Evolutionary conservation across 768 basidiomycete species (phyloP), one percentile per base, ranked within the genome.

Genomic region (Boletus rubroflammeus): DNA sequence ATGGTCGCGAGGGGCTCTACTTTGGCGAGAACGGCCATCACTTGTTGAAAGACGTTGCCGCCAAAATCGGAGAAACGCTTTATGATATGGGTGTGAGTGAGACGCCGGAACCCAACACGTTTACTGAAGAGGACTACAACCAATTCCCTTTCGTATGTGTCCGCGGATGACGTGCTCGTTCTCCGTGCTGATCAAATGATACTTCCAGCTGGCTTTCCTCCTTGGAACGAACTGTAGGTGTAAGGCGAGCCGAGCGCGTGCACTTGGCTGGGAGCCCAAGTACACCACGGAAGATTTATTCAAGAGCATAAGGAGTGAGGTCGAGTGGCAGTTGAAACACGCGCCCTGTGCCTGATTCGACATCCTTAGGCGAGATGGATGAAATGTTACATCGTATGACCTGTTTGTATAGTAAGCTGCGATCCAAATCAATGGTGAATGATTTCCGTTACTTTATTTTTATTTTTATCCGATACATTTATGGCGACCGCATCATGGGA

Each of bases 1-100:
- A 67, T 29, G 65, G 65, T 34, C 75, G 74, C 3, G 77, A 80
- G 28, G 84, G 84, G 0, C 75, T 70, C 34, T 84, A 83, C 60
- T 83, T 83, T 58, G 78, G 70, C 11, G 80, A 74, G 56, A 81
- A 73, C 46, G 82, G 77, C n/a, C 79, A 84, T 44, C 75, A 81
- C 41, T 65, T 60, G 8, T 40, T 79, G 29, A 78, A 75, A 46
- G 74, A 80, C 5, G 58, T 84, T 17, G 65, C 68, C 8, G 73
- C 68, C 42, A 72, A 72, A 3, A 72, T 83, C 26, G 76, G 73
- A 4, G 65, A 75, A 72, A 58, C 28, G 3, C 66, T 66, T 6
- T 13, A 38, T 14, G 54, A 59, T 2, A 36, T 65, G 1, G 60
- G 63, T 1, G 52, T 32, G n/a, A 67, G 58, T 28, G 43, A 58